Conservation (phyloP, 2,329 filamentous ascomycete genomes). For the Zasmidium citrigriseum region DNA sequence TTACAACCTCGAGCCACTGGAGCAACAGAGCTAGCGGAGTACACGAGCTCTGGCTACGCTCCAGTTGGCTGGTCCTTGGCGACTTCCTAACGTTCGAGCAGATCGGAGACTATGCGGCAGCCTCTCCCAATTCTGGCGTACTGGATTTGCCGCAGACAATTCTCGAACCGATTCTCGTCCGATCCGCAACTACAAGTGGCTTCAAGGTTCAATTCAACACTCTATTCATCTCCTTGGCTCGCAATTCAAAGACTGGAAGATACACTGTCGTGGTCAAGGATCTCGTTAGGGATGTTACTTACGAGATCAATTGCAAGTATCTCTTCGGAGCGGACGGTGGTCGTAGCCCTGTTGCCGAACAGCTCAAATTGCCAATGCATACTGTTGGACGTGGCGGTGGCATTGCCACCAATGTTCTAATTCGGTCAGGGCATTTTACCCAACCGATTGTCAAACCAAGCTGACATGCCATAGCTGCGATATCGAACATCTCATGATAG, state of each 20-base stretch:
- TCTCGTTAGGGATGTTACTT: constrained; percentile 20
- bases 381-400: constrained; percentile 40
- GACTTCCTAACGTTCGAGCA: too few species aligned
- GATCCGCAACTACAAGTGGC: constrained; percentile 33
- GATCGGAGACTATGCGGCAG: constrained; percentile 39
- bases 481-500: constrained; percentile 48
- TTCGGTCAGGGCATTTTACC: too few species aligned
- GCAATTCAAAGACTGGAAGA: not conserved
- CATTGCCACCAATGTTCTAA: constrained; percentile 48
- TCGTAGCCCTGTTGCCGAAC: constrained; percentile 43
- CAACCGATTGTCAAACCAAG: too few species aligned
- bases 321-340: constrained; percentile 59
- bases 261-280: not conserved
- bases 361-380: constrained; percentile 45
- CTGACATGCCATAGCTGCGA: too few species aligned
- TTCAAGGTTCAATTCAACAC: constrained; percentile 22
- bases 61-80: too few species aligned
- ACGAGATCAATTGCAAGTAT: constrained; percentile 51
- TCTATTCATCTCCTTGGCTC: not conserved
- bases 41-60: too few species aligned
- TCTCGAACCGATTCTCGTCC: constrained; percentile 40
- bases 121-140: constrained; percentile 36
- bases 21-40: too few species aligned
- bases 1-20: too few species aligned
- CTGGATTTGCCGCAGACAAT: constrained; percentile 40